These are phyloP conservation scores for Beauveria brongniartii DNA, from an alignment of 2,329 filamentous ascomycete species.

Conservation along the genomic window DNA sequence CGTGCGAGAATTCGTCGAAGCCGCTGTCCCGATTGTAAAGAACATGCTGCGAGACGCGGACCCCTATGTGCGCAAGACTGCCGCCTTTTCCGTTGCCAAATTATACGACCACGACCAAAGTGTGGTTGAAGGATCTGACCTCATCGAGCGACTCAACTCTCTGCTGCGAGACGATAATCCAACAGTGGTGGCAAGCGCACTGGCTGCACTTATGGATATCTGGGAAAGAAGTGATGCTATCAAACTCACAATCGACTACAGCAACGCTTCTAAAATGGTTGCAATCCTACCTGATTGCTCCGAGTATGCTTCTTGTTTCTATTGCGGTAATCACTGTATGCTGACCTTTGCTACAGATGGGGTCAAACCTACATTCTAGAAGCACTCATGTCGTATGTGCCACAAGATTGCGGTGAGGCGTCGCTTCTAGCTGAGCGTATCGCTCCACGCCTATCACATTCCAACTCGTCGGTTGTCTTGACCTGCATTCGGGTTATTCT, in stretches of 20 bases:
- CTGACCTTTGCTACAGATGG: conserved; percentile 54
- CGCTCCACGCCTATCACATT: conserved; percentile 89
- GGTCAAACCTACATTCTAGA: conserved; percentile 98
- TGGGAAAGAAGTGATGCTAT: conserved; percentile 98
- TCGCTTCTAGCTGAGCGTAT: conserved; percentile 87
- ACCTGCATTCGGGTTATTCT: conserved; percentile 95
- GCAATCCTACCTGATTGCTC: conserved; percentile 95
- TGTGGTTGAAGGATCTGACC: conserved; percentile 80
- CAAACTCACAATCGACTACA: conserved; percentile 95
- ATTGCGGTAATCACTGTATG: not conserved
- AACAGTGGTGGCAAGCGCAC: conserved; percentile 88
- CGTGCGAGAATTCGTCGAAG: conserved; percentile 90
- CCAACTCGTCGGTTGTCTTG: conserved; percentile 91
- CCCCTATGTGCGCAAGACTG: conserved; percentile 95
- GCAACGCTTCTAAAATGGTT: conserved; percentile 95
- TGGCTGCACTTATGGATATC: conserved; percentile 90
- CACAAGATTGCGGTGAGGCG: conserved; percentile 82
- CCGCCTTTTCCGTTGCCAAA: conserved; percentile 93
- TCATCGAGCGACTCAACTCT: conserved; percentile 84
- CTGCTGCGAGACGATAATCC: conserved; percentile 94
- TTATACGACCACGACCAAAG: conserved; percentile 92
- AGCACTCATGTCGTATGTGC: conserved; percentile 94
- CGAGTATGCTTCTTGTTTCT: conserved; percentile 57
- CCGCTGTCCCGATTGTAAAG: conserved; percentile 78
- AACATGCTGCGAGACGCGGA: conserved; percentile 76